These are phyloP conservation scores for Brassica napus DNA, from an alignment of 345 rosid genomes.

Conservation along the genomic window Da-Ae NC_063445.1:43119001-43119500, in stretches of 20 bases:
- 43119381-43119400: no score
- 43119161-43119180: no score
- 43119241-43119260: not conserved
- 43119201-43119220: not conserved
- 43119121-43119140: not conserved
- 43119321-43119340: not conserved
- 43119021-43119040: no score
- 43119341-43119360: not conserved
- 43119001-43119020: no score
- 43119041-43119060: no score
- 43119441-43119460: no score
- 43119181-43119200: not conserved
- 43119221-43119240: not conserved
- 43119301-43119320: not conserved
- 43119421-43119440: no score
- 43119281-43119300: not conserved
- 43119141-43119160: not conserved
- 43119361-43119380: no score
- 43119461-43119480: no score
- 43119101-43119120: not conserved
- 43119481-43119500: not conserved
- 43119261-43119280: not conserved
- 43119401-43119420: no score
- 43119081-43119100: not conserved
- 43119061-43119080: no score